Base-by-base conservation (phyloP, 2,329 filamentous ascomycete genomes). In the Xylariaceae sp. region DNA sequence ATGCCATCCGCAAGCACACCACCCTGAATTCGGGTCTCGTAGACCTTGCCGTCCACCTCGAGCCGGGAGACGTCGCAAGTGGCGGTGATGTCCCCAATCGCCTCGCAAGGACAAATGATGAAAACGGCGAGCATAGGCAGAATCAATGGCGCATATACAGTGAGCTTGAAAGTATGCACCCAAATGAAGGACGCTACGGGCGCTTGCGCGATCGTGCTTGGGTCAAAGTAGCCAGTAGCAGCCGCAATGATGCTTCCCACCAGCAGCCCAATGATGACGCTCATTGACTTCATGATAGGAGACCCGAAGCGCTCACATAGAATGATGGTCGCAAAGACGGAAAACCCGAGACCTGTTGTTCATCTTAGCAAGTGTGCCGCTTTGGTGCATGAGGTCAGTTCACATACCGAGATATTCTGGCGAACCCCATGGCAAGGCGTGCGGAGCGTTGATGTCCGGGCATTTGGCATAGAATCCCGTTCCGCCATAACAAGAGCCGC, bases 211-310 rank as follows among this genome's bases (percentile, higher is more conserved):
- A 95, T 91, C 28, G 82, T 78, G n/a, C 76, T 77, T n/a, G 75
- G 74, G 64, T 88, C 86, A 64, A 92, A 93, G 70, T 93, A 94
- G 31, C 88, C 89, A 47, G 80, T 85, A 1, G 88, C 89, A 0
- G 79, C 89, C 11, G 87, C 88, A 55, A 94, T 88, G 62, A 91
- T 87, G 70, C 89, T 92, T 42, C 89, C 89, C 1, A 86, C 76
- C 0, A 90, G 77, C 5, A 92, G 76, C 13, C 89, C 89, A 50
- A 90, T 76, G 40, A 92, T 82, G 31, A 93, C 88, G 31, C 86
- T 84, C 7, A 83, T 87, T 2, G 84, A 89, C 66, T 92, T 92
- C 87, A 94, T 92, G 59, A 94, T 87, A 0, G 90, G 89, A 0
- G 88, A 81, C 1, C 90, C 90, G 61, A 92, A 91, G 11, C 88